Base-by-base conservation (phyloP, 768 basidiomycete species). In the Tephrocybe sp. region DNA sequence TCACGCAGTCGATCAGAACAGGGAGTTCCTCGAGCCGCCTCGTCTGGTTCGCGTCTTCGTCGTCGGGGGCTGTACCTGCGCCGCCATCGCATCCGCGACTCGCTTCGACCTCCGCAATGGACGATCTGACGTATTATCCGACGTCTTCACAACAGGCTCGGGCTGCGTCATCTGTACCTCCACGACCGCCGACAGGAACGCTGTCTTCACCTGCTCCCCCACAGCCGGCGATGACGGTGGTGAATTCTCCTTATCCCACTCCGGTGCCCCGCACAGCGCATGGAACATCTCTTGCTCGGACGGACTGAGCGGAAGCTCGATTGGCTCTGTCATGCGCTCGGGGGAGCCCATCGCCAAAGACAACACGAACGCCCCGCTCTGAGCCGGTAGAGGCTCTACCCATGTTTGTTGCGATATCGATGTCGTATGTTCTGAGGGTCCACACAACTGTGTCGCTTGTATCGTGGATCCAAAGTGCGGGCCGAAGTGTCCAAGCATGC, bases 221-320 rank as follows among this genome's bases (percentile, higher is more conserved):
- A 57, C 41, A 17, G 38, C 37, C 38, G 52, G 51, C 11, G 57
- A 54, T 2, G 53, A 52, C 12, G 49, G 55, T 4, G 60, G 49
- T 6, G 58, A 54, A 34, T 57, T 59, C 28, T 71, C 77, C 50
- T 69, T 65, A 42, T 81, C 78, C 77, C 78, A 80, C 52, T 84
- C 82, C 17, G 80, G 78, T 53, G 78, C 75, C 26, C 77, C 70
- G 53, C 85, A 89, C 21, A 89, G 66, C 41, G 78, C 75, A 36
- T 73, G 79, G 67, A 90, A 89, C 43, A 90, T 83, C 65, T 85
- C 81, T 60, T 85, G 80, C 59, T 90, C 88, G 9, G 77, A 81
- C 20, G 82, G 81, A 57, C 79, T 89, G 43, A 90, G 74, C 17
- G 86, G 87, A 3, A 71, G 69, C 20, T 79, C 78, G n/a, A 53